Evolutionary conservation across 768 basidiomycete species (phyloP), one percentile per base, ranked within the genome.

Genomic region (Podaxis sp.): DNA sequence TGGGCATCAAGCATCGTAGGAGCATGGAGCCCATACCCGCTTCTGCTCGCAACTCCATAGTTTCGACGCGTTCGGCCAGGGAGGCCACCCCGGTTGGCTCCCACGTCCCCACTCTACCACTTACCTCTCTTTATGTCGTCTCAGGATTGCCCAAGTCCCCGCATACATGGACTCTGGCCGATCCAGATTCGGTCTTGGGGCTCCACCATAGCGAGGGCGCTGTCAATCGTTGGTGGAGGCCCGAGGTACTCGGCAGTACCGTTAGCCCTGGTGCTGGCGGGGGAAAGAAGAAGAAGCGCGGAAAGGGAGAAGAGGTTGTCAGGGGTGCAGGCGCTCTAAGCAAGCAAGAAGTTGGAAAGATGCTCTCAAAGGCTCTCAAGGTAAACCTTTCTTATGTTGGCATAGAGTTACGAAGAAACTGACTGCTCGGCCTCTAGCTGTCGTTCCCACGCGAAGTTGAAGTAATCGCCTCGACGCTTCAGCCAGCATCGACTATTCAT

Each of bases 371-470:
- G 72, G 89, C 91, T 4, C 84, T 95, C 70, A 95, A 96, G 83
- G 91, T 91, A 61, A 60, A 73, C 67, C 37, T 40, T 61, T 61
- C 18, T 48, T 44, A 55, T 50, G 57, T 60, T 55, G 28, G 36
- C 3, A 36, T 37, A 40, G 13, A 59, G 51, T 47, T 42, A 60
- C 57, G 62, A 44, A 14, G 46, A 63, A 54, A 36, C 40, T 42
- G 63, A 35, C 58, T 56, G 5, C 54, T 56, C 51, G 3, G 13
- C 37, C 16, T 42, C 46, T 65, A 95, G 92, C 86, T 95, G 48
- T 93, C 93, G 6, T 95, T 95, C 72, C 86, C 91, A 37, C 89
- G 90, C 56, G 94, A 96, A 71, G 91, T 95, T 46, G 93, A 95
- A 71, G 89, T 98, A 59, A 90, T 98, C 70, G 93, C 94, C 13